Base-by-base conservation (phyloP, 1,284 basidiomycete species). In the Trichosporon inkin region DNA sequence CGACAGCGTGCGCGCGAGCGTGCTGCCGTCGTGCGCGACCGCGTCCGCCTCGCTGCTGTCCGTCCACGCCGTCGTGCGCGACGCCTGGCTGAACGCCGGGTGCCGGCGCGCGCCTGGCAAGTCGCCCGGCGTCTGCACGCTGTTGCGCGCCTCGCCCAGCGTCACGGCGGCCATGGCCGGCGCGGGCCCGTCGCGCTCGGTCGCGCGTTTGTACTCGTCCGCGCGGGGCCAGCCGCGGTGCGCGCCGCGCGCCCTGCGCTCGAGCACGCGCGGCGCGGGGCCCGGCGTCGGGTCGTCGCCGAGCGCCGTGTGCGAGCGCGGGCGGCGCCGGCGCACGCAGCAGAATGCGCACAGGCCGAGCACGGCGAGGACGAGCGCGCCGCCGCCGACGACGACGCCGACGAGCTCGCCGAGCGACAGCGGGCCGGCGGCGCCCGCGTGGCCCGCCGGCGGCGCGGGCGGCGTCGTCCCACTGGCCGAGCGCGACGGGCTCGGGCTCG, bases 41-140 rank as follows among this genome's bases (percentile, higher is more conserved):
- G 55, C 63, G 58, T 74, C 72, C 34, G 68, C 67, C 52, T 74
- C 72, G 20, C 68, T 67, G 52, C 70, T 63, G 58, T 72, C 70
- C 4, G 68, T 69, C 66, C 71, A 74, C 37, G 56, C 51, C 37
- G 40, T 20, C 5, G 56, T 55, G 62, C 41, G 19, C 39, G 53
- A 4, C 28, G n/a, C 20, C 39, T 60, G n/a, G n/a, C n/a, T n/a
- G 44, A 49, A 49, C 14, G 44, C 44, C 10, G 44, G 22, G 22
- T 49, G 44, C 7, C 24, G 24, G 22, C 44, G 24, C 14, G 28
- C 6, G 16, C 8, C 28, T 4, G 28, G 28, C 28, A 4, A 8
- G 5, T 32, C 28, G 28, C 28, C 28, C 28, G 5, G 28, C 28
- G 28, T 32, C 28, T 32, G 28, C 28, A 32, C 28, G 8, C 28